Evolutionary conservation across 1,284 basidiomycete genomes (phyloP).

Genomic region (Rhodotorula sp.): DNA sequence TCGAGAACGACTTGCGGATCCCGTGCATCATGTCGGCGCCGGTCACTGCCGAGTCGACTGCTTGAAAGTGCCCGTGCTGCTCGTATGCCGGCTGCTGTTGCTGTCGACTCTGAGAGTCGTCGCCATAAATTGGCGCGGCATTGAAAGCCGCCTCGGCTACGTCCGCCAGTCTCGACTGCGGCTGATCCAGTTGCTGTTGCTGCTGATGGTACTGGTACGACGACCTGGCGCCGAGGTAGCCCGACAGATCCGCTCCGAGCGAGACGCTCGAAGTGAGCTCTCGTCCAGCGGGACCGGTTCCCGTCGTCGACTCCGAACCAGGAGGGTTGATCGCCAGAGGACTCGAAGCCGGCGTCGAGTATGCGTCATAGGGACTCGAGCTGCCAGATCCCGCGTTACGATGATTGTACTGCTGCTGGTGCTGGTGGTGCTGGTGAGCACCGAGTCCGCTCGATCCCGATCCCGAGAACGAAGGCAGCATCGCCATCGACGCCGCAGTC

Average conservation of each 20-base stretch:
- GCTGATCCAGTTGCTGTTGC: not conserved
- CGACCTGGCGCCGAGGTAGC: not conserved
- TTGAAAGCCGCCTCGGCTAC: too few relatives aligned
- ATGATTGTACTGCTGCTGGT: too few relatives aligned
- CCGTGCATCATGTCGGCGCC: not conserved
- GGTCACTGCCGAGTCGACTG: too few relatives aligned
- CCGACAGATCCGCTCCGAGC: not conserved
- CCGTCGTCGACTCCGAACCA: too few relatives aligned
- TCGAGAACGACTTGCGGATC: slow-evolving; percentile 1
- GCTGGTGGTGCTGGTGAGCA: too few relatives aligned
- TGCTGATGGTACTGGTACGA: not conserved
- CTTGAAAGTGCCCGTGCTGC: too few relatives aligned
- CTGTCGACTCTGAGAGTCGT: too few relatives aligned
- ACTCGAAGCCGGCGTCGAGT: slow-evolving; percentile 1
- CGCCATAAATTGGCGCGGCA: too few relatives aligned
- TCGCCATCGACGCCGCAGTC: not conserved
- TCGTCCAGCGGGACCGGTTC: not conserved
- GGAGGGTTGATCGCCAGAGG: not conserved
- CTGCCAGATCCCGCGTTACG: not conserved
- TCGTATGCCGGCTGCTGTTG: too few relatives aligned
- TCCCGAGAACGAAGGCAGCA: not conserved
- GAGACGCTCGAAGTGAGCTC: not conserved
- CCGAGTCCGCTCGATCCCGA: not conserved
- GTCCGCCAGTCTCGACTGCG: not conserved
- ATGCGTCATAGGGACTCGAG: not conserved